A percentile compares a stretch with the other conserved stretches of the same genome.
Conservation (phyloP, 306 rosid genomes). For the Rubus idaeus region DNA sequence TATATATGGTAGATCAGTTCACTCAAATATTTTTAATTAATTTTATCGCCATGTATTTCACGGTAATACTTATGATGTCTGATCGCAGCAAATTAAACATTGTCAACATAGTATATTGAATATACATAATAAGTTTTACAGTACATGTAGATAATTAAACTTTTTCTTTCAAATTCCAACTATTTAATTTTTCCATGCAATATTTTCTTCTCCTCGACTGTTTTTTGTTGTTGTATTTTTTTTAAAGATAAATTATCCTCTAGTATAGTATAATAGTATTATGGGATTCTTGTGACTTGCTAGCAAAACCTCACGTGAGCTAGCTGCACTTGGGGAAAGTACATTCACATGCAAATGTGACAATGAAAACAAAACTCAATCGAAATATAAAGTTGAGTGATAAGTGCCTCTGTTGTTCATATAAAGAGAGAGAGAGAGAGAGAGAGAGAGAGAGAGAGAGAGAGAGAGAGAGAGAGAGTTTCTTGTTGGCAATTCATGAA, state of each 20-base stretch:
- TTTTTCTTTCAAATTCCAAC: not conserved
- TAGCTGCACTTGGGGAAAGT: slow-evolving; percentile 82
- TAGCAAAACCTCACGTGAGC: slow-evolving; percentile 85
- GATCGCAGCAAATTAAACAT: not conserved
- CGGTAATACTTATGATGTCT: too few species aligned
- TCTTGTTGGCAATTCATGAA: slow-evolving; percentile 41
- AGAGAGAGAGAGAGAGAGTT: slow-evolving; percentile 25
- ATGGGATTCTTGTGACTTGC: slow-evolving; percentile 63
- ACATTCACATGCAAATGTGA: slow-evolving; percentile 88
- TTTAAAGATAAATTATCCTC: slow-evolving; percentile 17
- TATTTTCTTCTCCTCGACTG: not conserved
- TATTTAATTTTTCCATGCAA: not conserved
- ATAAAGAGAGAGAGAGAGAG: slow-evolving; percentile 29
- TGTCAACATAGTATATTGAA: not conserved
- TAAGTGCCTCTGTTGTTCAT: slow-evolving; percentile 52
- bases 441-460: slow-evolving; percentile 23
- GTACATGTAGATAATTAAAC: not conserved
- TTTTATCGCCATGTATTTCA: too few species aligned
- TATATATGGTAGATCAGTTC: too few species aligned
- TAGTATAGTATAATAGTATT: slow-evolving; percentile 15
- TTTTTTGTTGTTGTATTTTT: not conserved
- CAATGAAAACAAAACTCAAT: slow-evolving; percentile 64
- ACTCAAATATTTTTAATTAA: too few species aligned
- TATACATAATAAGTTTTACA: not conserved
- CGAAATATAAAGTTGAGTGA: slow-evolving; percentile 62